Base-by-base conservation (phyloP, 305 asterid genomes). In the Solanum aculeatissimum region DNA sequence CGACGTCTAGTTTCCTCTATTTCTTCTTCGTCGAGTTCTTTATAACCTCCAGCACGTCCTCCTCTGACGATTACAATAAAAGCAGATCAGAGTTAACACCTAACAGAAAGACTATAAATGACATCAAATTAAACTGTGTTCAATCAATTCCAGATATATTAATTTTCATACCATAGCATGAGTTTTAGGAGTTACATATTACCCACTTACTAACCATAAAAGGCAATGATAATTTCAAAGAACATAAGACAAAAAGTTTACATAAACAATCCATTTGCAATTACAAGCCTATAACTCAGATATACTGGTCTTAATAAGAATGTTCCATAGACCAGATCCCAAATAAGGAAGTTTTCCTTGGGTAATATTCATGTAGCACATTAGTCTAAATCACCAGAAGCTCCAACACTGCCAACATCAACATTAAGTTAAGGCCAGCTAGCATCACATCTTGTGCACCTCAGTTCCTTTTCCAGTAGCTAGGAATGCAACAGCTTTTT, bases 11-110 rank as follows among this genome's bases (percentile, higher is more conserved):
- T 95, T 90, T 96, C 99, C 88, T 95, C 99, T 65, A 96, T 83
- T 90, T 96, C 99, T 91, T 96, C 98, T 87, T 95, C 99, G 75
- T 96, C 99, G 53, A 96, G 94, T 86, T 96, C 99, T 91, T 96
- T 96, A 90, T 95, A 96, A 85, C 99, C 99, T 89, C 99, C 99
- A 75, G 95, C 99, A 87, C 98, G 98, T 5, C 99, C 99, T 84
- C 99, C 99, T 91, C 99, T 96, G 82, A 55, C 16, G 3, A 53
- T 16, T 29, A 53, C 38, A 54, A 78, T 9, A 13, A 66, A 53
- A 53, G 16, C 42, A 78, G 49, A 78, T 11, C 83, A 51, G 10
- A 53, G 66, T 53, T 32, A 78, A 53, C 11, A 53, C 83, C 66
- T 78, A 29, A 54, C 42, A 53, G 32, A 53, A 78, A 32, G 49